These are phyloP conservation scores for Coemansia sp. DNA, from an alignment of 192 early-diverging fungal genomes.

Conservation along the genomic window DNA sequence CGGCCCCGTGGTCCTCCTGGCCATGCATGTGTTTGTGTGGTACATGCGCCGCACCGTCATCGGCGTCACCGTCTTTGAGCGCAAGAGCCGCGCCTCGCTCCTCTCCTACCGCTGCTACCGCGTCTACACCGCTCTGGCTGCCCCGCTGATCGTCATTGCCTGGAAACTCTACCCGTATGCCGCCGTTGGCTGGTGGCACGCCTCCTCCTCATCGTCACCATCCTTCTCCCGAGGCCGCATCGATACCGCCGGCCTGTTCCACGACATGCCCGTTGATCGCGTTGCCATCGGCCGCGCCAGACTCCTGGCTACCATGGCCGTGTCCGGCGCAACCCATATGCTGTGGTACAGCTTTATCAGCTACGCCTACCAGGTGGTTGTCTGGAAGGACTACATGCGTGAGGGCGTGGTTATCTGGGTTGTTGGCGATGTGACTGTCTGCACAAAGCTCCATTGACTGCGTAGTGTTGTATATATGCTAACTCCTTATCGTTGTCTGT, in stretches of 20 bases:
- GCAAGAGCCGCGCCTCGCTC: slow-evolving; percentile 31
- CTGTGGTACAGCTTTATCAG: slow-evolving; percentile 59
- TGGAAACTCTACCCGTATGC: slow-evolving; percentile 49
- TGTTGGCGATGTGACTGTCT: slow-evolving; percentile 35
- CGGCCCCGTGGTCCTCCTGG: slow-evolving; percentile 24
- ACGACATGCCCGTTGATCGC: slow-evolving; percentile 29
- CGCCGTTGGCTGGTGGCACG: slow-evolving; percentile 19
- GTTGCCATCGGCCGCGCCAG: slow-evolving; percentile 14
- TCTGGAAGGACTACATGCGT: slow-evolving; percentile 51
- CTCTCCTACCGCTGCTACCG: slow-evolving; percentile 41
- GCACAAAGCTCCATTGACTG: slow-evolving; percentile 38
- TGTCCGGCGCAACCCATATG: slow-evolving; percentile 44
- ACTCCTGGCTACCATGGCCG: slow-evolving; percentile 28
- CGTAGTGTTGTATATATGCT: too few species aligned
- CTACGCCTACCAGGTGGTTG: slow-evolving; percentile 53
- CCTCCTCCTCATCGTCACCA: neutral
- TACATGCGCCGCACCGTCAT: slow-evolving; percentile 51
- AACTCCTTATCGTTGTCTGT: too few species aligned
- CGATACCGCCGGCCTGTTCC: slow-evolving; percentile 6
- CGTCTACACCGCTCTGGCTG: slow-evolving; percentile 43
- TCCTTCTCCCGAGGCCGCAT: neutral
- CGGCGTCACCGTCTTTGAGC: slow-evolving; percentile 50
- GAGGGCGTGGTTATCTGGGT: slow-evolving; percentile 54
- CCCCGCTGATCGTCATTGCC: slow-evolving; percentile 22
- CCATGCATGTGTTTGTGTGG: slow-evolving; percentile 53